Conservation (phyloP, 352 stramenopile species). For the Phytopythium helicoides region DNA sequence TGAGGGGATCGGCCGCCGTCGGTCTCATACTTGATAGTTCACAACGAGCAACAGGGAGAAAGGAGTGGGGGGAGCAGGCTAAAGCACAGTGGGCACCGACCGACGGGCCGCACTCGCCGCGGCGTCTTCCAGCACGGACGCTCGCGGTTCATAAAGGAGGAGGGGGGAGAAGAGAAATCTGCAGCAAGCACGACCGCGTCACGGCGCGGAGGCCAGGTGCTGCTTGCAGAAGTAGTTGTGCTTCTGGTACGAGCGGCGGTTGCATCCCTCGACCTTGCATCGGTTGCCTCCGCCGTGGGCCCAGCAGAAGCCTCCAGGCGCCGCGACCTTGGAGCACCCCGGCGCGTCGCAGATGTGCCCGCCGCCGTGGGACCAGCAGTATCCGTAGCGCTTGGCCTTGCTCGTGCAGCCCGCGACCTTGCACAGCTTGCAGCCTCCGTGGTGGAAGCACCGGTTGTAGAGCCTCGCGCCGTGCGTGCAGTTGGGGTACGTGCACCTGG, state of each 20-base stretch:
- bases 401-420: conserved; percentile 60
- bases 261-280: conserved; percentile 68
- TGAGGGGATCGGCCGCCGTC: no score
- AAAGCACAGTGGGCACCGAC: conserved; percentile 2
- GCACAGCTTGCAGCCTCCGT: conserved; percentile 63
- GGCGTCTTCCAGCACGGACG: conserved; percentile 4
- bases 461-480: conserved; percentile 55
- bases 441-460: conserved; percentile 69
- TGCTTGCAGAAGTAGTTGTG: conserved; percentile 72
- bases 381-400: conserved; percentile 69
- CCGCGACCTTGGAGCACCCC: conserved; percentile 61
- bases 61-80: background rate
- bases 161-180: background rate
- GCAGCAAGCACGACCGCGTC: background rate
- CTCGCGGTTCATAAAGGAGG: conserved; percentile 1
- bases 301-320: conserved; percentile 66
- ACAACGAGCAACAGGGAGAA: background rate
- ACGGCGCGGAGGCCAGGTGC: conserved; percentile 26
- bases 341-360: conserved; percentile 52
- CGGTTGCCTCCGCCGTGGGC: conserved; percentile 67
- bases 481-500: conserved; percentile 52
- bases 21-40: conserved; percentile 2
- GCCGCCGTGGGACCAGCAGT: conserved; percentile 70
- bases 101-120: background rate
- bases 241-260: conserved; percentile 66